Percentiles rank a stretch among this genome's conserved stretches.
Conservation (phyloP, 2,329 filamentous ascomycete species). For the Cadophora sp. region DNA sequence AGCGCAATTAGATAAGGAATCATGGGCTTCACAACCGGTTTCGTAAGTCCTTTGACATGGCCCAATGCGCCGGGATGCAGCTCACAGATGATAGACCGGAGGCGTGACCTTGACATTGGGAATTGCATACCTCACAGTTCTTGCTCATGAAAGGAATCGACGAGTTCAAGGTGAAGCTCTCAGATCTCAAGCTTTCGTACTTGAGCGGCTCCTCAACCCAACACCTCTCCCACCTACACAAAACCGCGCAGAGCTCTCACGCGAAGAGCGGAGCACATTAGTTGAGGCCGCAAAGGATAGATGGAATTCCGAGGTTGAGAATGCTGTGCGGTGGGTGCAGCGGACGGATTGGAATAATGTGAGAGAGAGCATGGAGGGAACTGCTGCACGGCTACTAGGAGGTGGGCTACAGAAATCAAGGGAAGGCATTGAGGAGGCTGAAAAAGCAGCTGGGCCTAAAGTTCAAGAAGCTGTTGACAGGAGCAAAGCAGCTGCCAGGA, state of each 20-base stretch:
- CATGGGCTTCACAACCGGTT: conserved; percentile 79
- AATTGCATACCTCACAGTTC: conserved; percentile 73
- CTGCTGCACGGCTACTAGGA: conserved; percentile 51
- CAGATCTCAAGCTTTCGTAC: conserved; percentile 61
- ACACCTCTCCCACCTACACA: conserved; percentile 55
- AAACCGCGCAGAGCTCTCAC: conserved; percentile 57
- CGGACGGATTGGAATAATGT: conserved; percentile 69
- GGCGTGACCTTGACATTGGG: conserved; percentile 79
- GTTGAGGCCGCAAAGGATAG: conserved; percentile 75
- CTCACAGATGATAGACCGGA: conserved; percentile 62
- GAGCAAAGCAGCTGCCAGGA: conserved; percentile 47
- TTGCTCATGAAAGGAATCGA: conserved; percentile 73
- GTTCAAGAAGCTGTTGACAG: conserved; percentile 48
- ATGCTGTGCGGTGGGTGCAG: conserved; percentile 70
- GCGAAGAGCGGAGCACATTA: conserved; percentile 60
- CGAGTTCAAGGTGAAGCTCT: conserved; percentile 62
- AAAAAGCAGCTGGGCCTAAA: conserved; percentile 45
- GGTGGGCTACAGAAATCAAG: conserved; percentile 41
- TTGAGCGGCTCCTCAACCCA: conserved; percentile 60
- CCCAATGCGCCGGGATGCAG: conserved; percentile 2
- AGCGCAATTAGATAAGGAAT: conserved; percentile 25
- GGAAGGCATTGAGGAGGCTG: conserved; percentile 41
- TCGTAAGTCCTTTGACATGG: conserved; percentile 60
- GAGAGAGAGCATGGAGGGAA: conserved; percentile 63
- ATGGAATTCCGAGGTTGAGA: conserved; percentile 79